Conservation (phyloP, 441 rosid species). For the Macaranga tanarius region DNA sequence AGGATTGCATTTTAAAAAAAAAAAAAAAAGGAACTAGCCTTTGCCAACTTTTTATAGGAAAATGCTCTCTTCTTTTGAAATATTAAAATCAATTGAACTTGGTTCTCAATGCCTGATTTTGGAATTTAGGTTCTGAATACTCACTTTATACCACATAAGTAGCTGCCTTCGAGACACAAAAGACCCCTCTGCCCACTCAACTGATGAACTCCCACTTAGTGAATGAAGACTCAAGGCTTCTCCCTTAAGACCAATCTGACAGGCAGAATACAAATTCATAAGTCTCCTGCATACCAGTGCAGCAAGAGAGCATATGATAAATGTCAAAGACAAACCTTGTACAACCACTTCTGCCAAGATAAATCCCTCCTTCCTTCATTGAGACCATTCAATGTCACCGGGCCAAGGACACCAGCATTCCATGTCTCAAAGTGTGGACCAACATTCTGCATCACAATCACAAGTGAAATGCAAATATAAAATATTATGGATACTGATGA, state of each 20-base stretch:
- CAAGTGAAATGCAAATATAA: constrained; percentile 17
- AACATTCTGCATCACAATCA: constrained; percentile 58
- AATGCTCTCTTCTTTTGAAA: neutral
- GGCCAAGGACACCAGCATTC: constrained; percentile 96
- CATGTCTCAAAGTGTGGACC: constrained; percentile 98
- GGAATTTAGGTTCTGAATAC: constrained; percentile 19
- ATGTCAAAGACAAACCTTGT: constrained; percentile 55
- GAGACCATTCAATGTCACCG: constrained; percentile 74
- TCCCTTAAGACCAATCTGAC: constrained; percentile 89
- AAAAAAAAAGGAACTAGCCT: neutral
- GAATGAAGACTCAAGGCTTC: constrained; percentile 88
- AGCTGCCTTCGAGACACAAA: constrained; percentile 75
- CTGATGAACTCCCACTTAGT: constrained; percentile 76
- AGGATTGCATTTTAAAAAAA: neutral
- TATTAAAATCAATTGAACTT: neutral
- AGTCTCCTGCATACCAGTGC: constrained; percentile 12
- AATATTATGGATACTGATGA: neutral
- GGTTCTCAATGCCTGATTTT: neutral
- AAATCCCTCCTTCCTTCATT: constrained; percentile 77
- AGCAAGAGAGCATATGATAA: neutral
- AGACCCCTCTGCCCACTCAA: constrained; percentile 87
- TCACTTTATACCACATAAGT: constrained; percentile 90
- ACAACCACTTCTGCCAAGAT: constrained; percentile 97
- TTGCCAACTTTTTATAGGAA: neutral
- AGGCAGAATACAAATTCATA: constrained; percentile 11